phyloP scores from a whole-genome alignment of 768 basidiomycete species.

The Gautieria morchelliformis region DNA sequence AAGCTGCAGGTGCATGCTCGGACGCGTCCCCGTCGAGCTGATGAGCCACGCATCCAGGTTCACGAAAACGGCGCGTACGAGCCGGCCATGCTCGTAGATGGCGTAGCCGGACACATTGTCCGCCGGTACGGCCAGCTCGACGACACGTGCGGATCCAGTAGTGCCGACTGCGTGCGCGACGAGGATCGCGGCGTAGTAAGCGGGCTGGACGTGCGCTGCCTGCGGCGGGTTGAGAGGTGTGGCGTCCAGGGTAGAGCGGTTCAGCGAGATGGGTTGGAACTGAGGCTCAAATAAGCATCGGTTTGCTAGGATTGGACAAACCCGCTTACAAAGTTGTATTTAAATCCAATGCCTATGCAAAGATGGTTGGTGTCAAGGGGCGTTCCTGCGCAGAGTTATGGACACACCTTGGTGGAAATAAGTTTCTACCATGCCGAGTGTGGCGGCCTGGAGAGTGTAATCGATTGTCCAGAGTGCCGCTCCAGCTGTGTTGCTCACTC shows the following conservation, averaged over 20 bases:
- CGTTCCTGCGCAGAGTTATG: conserved; percentile 22
- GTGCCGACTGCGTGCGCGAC: conserved; percentile 47
- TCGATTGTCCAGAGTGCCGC: conserved; percentile 62
- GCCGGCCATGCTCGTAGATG: conserved; percentile 36
- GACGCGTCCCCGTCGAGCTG: conserved; percentile 25
- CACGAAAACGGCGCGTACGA: conserved; percentile 47
- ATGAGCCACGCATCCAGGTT: conserved; percentile 42
- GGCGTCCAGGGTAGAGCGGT: conserved; percentile 48
- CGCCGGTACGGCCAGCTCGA: conserved; percentile 42
- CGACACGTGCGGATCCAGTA: conserved; percentile 29
- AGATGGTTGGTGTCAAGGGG: not conserved
- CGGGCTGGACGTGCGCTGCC: conserved; percentile 52
- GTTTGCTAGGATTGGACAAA: conserved; percentile 3
- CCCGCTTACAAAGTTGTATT: conserved; percentile 48
- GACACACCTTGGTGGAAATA: conserved; percentile 64
- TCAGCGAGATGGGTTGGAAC: conserved; percentile 56
- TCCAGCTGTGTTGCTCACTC: conserved; percentile 61
- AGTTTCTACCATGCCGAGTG: conserved; percentile 42
- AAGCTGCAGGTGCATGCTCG: conserved; percentile 26
- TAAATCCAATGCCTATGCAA: conserved; percentile 44
- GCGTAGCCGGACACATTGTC: conserved; percentile 48
- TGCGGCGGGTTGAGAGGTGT: conserved; percentile 37
- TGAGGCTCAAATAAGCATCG: conserved; percentile 15
- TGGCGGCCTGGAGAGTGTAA: conserved; percentile 50
- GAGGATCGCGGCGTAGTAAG: conserved; percentile 58